These are phyloP conservation scores for Cercis canadensis DNA, from an alignment of 306 rosid genomes.

Conservation along the genomic window DNA sequence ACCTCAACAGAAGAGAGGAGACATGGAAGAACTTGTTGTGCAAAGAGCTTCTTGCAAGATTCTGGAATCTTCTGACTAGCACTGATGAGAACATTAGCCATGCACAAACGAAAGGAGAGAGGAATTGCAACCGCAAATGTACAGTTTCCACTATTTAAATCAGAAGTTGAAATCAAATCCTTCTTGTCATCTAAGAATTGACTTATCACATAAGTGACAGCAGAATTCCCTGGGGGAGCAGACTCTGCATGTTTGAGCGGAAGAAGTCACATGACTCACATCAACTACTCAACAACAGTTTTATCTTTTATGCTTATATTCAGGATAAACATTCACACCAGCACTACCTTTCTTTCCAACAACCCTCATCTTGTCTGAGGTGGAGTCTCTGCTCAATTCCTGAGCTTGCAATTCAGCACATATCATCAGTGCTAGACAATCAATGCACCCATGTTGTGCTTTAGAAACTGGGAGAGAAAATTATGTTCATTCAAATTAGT, in stretches of 20 bases:
- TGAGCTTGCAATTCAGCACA: constrained; percentile 72
- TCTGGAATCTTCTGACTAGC: constrained; percentile 80
- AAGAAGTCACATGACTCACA: constrained; percentile 26
- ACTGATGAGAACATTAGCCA: constrained; percentile 94
- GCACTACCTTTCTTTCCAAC: constrained; percentile 54
- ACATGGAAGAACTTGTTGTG: constrained; percentile 58
- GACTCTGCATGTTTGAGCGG: constrained; percentile 45
- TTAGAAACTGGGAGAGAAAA: constrained; percentile 62
- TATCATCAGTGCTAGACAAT: constrained; percentile 89
- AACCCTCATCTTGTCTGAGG: constrained; percentile 42
- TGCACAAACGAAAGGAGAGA: constrained; percentile 71
- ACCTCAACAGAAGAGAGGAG: constrained; percentile 73
- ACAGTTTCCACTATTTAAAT: constrained; percentile 35
- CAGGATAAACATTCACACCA: constrained; percentile 27
- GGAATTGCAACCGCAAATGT: constrained; percentile 40
- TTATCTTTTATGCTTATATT: neutral
- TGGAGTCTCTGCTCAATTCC: too few relatives aligned
- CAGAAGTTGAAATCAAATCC: constrained; percentile 34
- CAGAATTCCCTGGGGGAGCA: constrained; percentile 45
- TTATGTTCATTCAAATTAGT: constrained; percentile 22
- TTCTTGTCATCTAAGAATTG: constrained; percentile 44
- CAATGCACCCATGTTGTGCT: constrained; percentile 95
- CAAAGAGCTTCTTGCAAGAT: constrained; percentile 60
- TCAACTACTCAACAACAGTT: constrained; percentile 24
- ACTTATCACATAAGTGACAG: constrained; percentile 54